These are phyloP conservation scores for Alopecurus myosuroides DNA, from an alignment of 176 grass and related monocot species.

Conservation along the genomic window DNA sequence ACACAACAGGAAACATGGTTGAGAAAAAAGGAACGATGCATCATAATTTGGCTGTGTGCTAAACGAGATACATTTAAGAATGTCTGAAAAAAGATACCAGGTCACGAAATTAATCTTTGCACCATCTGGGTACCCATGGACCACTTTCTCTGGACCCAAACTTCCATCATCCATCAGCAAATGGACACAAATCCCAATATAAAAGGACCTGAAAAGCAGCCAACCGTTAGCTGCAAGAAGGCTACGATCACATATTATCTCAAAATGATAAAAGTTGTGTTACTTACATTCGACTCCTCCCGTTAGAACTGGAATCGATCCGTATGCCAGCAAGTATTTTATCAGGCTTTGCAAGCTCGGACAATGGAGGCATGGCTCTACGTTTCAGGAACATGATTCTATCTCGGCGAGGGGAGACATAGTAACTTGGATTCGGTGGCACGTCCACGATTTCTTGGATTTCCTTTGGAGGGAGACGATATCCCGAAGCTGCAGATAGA, in stretches of 20 bases:
- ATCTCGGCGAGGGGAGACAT: conserved; percentile 68
- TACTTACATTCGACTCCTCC: conserved; percentile 71
- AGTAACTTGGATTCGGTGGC: conserved; percentile 58
- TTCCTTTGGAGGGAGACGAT: conserved; percentile 63
- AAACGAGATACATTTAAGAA: neutral
- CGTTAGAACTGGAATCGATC: conserved; percentile 63
- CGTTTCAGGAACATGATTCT: conserved; percentile 73
- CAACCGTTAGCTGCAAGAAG: neutral
- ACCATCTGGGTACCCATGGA: conserved; percentile 61
- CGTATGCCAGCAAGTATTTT: conserved; percentile 72
- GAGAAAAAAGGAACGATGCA: neutral
- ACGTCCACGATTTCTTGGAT: conserved; percentile 73
- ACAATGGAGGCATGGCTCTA: conserved; percentile 58
- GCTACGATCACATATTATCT: neutral
- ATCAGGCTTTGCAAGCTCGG: conserved; percentile 67
- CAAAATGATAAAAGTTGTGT: neutral
- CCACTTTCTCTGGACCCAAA: conserved; percentile 58
- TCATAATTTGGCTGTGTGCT: neutral
- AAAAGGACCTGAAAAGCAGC: conserved; percentile 58
- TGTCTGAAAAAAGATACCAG: conserved; percentile 34
- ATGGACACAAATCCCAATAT: conserved; percentile 68
- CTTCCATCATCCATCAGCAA: conserved; percentile 59
- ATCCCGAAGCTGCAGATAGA: conserved; percentile 17
- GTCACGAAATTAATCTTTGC: conserved; percentile 89
- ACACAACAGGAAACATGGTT: neutral